These are phyloP conservation scores for Oenanthe javanica DNA, from an alignment of 140 eudicot genomes.

Conservation along the genomic window DNA sequence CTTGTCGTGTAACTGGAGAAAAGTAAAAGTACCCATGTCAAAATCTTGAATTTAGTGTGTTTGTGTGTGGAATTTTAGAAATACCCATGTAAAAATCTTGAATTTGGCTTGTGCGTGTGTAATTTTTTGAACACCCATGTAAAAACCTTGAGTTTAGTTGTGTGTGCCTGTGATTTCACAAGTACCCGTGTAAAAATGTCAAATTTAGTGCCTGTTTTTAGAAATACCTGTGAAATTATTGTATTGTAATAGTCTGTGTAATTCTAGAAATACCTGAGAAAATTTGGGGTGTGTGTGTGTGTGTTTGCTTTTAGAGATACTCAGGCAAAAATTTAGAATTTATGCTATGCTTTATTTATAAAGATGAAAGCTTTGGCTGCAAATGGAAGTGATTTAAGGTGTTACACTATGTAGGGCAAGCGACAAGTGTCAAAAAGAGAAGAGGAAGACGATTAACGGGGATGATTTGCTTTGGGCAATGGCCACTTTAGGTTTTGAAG, in stretches of 20 bases:
- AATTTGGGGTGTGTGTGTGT: no score
- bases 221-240: background rate
- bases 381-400: background rate
- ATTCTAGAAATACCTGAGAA: no score
- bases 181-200: background rate
- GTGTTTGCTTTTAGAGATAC: no score
- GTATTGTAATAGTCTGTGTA: no score
- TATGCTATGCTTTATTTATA: background rate
- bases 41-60: background rate
- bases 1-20: no score
- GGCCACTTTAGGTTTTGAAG: conserved; percentile 18
- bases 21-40: no score
- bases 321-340: no score
- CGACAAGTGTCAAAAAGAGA: conserved; percentile 16
- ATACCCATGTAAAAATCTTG: no score
- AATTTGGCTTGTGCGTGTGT: background rate
- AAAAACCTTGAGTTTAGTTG: background rate
- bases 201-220: background rate
- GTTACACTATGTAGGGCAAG: conserved; percentile 5
- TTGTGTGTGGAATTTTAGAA: no score
- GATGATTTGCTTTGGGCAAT: conserved; percentile 18
- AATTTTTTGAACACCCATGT: background rate
- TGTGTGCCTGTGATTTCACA: background rate
- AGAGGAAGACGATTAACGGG: conserved; percentile 16
- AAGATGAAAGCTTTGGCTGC: background rate